These are phyloP conservation scores for Leishmania mexicana DNA, from an alignment of 208 protist species.

Conservation along the genomic window DNA sequence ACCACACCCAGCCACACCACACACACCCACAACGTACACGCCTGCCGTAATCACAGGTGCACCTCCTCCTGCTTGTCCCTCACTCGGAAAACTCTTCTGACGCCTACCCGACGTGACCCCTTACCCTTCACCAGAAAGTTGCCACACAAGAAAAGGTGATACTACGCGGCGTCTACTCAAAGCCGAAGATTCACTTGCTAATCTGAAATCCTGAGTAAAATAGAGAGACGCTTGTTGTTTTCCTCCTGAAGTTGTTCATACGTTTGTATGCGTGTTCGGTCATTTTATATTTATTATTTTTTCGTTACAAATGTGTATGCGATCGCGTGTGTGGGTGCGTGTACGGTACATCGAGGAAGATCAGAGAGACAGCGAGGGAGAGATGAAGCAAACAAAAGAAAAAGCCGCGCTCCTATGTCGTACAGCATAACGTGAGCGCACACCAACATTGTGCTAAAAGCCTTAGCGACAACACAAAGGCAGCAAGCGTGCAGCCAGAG, in stretches of 20 bases:
- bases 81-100: not conserved
- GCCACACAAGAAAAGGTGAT: not conserved
- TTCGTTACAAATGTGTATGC: not conserved
- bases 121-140: not conserved
- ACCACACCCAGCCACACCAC: not conserved
- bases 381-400: not conserved
- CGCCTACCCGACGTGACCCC: not conserved
- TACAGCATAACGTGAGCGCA: not conserved
- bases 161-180: not conserved
- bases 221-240: not conserved
- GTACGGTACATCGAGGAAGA: not conserved
- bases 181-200: not conserved
- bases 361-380: not conserved
- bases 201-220: not conserved
- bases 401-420: not conserved
- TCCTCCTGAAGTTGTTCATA: not conserved
- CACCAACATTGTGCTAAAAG: too few species aligned
- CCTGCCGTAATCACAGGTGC: not conserved
- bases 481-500: too few species aligned
- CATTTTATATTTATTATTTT: not conserved
- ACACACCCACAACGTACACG: not conserved
- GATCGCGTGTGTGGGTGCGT: not conserved
- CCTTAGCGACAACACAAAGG: too few species aligned
- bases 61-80: not conserved
- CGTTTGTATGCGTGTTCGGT: not conserved